phyloP scores from a whole-genome alignment of 345 rosid genomes.

The Populus davidiana region DNA sequence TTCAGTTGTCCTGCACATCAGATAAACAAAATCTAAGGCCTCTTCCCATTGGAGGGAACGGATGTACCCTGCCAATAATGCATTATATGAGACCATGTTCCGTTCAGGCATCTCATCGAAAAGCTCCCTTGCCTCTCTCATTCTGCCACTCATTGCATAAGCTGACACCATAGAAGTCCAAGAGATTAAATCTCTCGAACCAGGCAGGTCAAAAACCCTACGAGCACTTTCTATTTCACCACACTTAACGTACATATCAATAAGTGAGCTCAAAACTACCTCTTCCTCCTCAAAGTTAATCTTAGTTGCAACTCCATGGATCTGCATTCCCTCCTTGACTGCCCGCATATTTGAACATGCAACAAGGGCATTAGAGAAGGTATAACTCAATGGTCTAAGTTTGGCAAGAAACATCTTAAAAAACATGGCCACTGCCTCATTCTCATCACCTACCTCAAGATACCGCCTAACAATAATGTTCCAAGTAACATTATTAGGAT shows the following conservation, averaged over 20 bases:
- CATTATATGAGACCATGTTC: constrained; percentile 76
- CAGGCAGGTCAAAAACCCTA: constrained; percentile 50
- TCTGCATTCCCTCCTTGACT: constrained; percentile 59
- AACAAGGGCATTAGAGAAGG: constrained; percentile 62
- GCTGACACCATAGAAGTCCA: constrained; percentile 77
- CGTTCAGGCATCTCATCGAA: constrained; percentile 75
- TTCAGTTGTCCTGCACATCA: constrained; percentile 45
- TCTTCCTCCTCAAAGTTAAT: constrained; percentile 39
- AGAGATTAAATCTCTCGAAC: constrained; percentile 50
- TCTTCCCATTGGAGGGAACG: constrained; percentile 55
- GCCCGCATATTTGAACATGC: constrained; percentile 62
- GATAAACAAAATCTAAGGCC: constrained; percentile 48
- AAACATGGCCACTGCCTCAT: constrained; percentile 61
- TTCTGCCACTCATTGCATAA: constrained; percentile 59
- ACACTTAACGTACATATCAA: constrained; percentile 70
- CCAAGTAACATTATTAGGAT: constrained; percentile 74
- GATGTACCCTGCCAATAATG: constrained; percentile 75
- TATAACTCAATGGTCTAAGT: constrained; percentile 57
- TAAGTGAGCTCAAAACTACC: constrained; percentile 59
- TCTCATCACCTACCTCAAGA: constrained; percentile 58
- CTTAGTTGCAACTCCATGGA: constrained; percentile 60
- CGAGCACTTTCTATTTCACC: constrained; percentile 55
- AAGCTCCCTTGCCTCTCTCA: constrained; percentile 60
- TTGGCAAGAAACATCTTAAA: constrained; percentile 47
- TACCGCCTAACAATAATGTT: constrained; percentile 80